Evolutionary conservation across 352 stramenopile species (phyloP), one percentile per base, ranked within the genome.

Genomic region (Pythium dissimile): DNA sequence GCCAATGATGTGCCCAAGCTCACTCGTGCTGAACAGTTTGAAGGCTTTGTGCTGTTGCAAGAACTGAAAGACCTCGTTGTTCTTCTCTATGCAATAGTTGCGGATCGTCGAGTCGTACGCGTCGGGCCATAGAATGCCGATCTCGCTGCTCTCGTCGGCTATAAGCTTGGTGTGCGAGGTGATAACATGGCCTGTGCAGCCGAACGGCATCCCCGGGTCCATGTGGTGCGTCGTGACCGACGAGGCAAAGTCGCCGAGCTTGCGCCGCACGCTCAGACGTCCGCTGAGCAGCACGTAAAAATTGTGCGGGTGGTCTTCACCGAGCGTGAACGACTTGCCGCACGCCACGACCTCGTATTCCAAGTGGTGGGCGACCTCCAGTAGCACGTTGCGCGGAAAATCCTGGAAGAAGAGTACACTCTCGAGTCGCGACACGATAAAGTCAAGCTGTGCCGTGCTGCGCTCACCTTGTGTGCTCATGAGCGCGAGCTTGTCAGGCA

Each of bases 301-400:
- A 49, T 77, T 87, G 27, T 81, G 67, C 2, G 76, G 67, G n/a
- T 88, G 73, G 4, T 72, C 68, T 38, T 87, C 77, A 10, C 70
- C 77, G 1, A 91, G 53, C 18, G 58, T 47, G 39, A 91, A 89
- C 5, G 67, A 53, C 37, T 88, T 85, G 28, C 78, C 78, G 30
- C 72, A 88, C 13, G 72, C 66, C 3, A 91, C 64, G 9, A 91
- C 78, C 31, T 89, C 80, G 42, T 86, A 89, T 46, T 91, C 78
- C n/a, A 89, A 51, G 11, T 71, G 44, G 41, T 69, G 56, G 0
- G 78, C 76, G 5, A 88, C 78, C 41, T 71, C 55, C 0, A 38
- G 31, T 2, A 91, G 69, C 30, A 80, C 66, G 1, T 72, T 53
- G 11, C 31, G 30, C 9, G 80, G 66, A 24, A 90, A 90, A 26